Base-by-base conservation (phyloP, 805 yeast genomes). In the Cephaloascus albidus region DNA sequence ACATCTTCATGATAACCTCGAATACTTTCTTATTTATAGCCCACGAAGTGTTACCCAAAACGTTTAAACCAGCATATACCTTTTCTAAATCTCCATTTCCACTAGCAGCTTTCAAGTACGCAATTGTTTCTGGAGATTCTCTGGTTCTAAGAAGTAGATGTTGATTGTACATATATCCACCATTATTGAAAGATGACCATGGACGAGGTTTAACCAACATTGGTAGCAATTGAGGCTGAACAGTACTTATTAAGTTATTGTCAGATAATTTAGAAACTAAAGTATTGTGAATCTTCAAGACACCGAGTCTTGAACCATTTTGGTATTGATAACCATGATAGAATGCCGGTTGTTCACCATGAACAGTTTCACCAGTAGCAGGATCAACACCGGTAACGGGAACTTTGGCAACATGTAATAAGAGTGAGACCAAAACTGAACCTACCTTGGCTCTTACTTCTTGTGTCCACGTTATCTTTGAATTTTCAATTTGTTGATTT, bases 131-230 rank as follows among this genome's bases (percentile, higher is more conserved):
- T 2, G 93, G 86, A 1, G 94, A 77, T 50, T 85, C 89, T 50
- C 76, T 84, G 14, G 86, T 74, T 55, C 97, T 74, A 49, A 93
- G 75, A 32, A 93, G 63, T 3, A 70, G 60, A 15, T 77, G 70
- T 44, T 74, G 77, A 12, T 83, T 68, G 52, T 78, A 80, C 42
- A 74, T 66, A 52, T 86, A 89, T 0, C 97, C 98, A 48, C 98
- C 98, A 40, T 74, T 74, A 51, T 81, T 78, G 74, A 81, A 80
- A 10, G 77, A 63, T 1, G 78, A 72, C 98, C 98, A 93, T 4
- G 87, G 86, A 40, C 78, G 67, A n/a, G 98, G 98, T 45, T 78
- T 76, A 6, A 85, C 82, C 37, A 93, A 67, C 98, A 93, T 93
- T 6, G 98, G 98, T 38, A 93, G 67, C 44, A 75, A 70, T 57